Evolutionary conservation across 768 basidiomycete genomes (phyloP), one percentile per base, ranked within the genome.

Genomic region (Russula earlei): DNA sequence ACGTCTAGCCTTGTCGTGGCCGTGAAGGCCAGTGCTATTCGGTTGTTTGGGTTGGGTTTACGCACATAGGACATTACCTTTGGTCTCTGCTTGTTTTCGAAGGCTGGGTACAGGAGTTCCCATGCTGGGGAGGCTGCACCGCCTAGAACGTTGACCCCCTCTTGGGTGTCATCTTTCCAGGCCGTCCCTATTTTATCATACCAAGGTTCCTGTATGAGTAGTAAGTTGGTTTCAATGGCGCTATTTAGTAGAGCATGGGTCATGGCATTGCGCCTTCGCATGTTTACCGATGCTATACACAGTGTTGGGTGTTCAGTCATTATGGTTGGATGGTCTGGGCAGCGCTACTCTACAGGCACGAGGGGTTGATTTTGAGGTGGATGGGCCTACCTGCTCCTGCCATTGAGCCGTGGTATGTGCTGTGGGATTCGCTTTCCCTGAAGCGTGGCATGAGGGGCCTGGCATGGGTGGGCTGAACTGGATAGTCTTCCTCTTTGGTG

Each of bases 1-100:
- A 44, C 17, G 2, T 44, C 25, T 0, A 17, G 6, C 2, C 24
- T 5, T 0, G 24, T 24, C 0, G 17, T 2, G 1, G 7, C 2
- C 7, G 12, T 7, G 19, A 44, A 5, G 15, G 15, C 0, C 2
- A 1, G 12, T 4, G 22, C 3, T 42, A 1, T 24, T 22, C 4
- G 6, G 19, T 3, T 9, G 5, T 27, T 3, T 1, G 29, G 38
- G 2, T 15, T 7, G 0, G 10, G 34, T 19, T 27, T 44, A 1
- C 14, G 25, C 7, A 15, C 15, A 2, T 44, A 44, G 2, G 43
- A 24, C 43, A 44, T 44, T 9, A n/a, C 17, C 4, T 44, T 44
- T 14, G 43, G 43, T 6, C 24, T 7, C 10, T 44, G 43, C 6
- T 7, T 5, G 2, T 27, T 22, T 0, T 27, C 5, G 4, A 2